These are phyloP conservation scores for Plasmodium malariae DNA, from an alignment of 169 alveolate genomes.

Conservation along the genomic window DNA sequence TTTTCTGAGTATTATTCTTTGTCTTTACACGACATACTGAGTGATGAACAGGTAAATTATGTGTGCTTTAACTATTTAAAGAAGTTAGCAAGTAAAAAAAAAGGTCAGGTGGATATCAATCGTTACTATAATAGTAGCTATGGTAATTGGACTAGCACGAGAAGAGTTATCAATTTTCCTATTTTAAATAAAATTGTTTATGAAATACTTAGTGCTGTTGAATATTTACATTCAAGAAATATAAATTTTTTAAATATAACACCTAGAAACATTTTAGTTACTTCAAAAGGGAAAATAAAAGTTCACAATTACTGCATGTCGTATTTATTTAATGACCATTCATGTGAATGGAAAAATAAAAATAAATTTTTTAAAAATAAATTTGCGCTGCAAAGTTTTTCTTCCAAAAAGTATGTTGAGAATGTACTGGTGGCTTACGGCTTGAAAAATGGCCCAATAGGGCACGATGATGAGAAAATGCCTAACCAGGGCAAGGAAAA, in stretches of 20 bases:
- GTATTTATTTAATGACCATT: slow-evolving; percentile 20
- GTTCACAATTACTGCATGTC: slow-evolving; percentile 50
- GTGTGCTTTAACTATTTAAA: slow-evolving; percentile 27
- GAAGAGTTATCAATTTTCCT: slow-evolving; percentile 12
- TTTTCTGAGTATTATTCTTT: slow-evolving; percentile 41
- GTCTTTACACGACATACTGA: slow-evolving; percentile 37
- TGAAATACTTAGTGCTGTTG: slow-evolving; percentile 34
- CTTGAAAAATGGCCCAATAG: neutral
- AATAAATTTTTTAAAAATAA: slow-evolving; percentile 14
- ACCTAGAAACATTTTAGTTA: slow-evolving; percentile 20
- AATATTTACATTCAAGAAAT: slow-evolving; percentile 24
- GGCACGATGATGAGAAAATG: neutral
- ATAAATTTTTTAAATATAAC: slow-evolving; percentile 15
- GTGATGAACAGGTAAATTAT: slow-evolving; percentile 8
- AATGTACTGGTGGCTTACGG: neutral
- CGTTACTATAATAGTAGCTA: neutral
- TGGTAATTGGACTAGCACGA: neutral
- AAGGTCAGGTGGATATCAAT: neutral
- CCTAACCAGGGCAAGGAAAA: neutral
- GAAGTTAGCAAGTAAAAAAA: neutral
- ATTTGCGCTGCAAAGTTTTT: neutral
- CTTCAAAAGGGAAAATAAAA: slow-evolving; percentile 35
- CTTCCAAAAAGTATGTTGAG: neutral
- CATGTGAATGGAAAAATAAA: neutral
- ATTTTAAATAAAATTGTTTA: slow-evolving; percentile 14